These are phyloP conservation scores for Mycosarcoma mackinlayi DNA, from an alignment of 1,284 basidiomycete genomes.

Conservation along the genomic window DNA sequence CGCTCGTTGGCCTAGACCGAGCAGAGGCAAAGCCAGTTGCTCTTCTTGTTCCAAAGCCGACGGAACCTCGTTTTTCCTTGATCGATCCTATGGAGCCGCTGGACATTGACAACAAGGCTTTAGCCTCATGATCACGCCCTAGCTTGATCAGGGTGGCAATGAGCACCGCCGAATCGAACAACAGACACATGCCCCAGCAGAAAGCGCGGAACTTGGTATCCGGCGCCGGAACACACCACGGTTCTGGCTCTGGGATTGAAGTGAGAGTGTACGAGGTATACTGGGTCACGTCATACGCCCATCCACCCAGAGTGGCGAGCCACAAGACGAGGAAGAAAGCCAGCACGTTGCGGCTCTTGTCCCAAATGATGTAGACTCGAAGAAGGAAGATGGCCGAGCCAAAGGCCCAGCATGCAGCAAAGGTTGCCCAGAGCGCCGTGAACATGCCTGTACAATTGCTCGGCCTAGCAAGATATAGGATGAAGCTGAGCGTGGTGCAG, in stretches of 20 bases:
- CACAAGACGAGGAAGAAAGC: neutral
- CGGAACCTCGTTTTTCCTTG: too few species aligned
- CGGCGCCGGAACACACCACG: conserved; percentile 1
- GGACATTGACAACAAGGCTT: too few species aligned
- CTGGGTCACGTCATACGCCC: neutral
- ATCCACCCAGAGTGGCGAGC: neutral
- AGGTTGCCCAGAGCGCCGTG: conserved; percentile 1
- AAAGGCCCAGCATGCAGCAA: neutral
- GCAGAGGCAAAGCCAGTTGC: too few species aligned
- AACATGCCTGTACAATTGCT: neutral
- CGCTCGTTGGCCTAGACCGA: too few species aligned
- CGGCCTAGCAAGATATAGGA: neutral
- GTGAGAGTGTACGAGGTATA: neutral
- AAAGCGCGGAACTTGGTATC: conserved; percentile 8
- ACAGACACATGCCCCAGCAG: conserved; percentile 1
- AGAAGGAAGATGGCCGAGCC: conserved; percentile 1
- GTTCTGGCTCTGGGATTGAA: neutral
- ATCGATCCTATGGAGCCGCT: too few species aligned
- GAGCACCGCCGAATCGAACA: neutral
- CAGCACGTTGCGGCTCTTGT: neutral
- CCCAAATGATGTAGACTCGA: conserved; percentile 4
- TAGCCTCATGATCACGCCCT: too few species aligned
- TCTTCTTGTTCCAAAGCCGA: too few species aligned
- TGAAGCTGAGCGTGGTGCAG: neutral
- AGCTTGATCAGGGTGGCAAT: neutral